phyloP scores from a whole-genome alignment of 495 filamentous ascomycete species.

The Trichoderma erinaceum region DNA sequence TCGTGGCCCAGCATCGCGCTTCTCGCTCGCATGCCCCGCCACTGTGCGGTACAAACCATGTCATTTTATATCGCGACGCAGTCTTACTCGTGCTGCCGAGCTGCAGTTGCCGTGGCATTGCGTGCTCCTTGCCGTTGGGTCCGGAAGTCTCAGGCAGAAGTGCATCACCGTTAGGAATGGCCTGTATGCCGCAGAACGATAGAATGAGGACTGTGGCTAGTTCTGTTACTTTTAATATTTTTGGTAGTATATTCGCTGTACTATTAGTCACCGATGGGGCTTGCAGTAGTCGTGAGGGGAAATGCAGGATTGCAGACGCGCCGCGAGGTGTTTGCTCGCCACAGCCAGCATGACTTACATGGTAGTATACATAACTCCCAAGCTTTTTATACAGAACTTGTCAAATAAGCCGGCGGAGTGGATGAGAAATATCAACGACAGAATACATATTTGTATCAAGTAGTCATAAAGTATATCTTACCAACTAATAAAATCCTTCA shows the following conservation, averaged over 20 bases:
- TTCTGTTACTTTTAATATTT: no score
- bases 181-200: no score
- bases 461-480: no score
- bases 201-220: no score
- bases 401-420: no score
- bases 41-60: not conserved
- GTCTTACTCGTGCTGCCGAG: not conserved
- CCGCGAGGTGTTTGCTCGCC: not conserved
- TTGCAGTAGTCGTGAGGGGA: not conserved
- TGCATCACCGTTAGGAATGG: not conserved
- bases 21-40: not conserved
- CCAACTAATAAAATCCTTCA: no score
- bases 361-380: not conserved
- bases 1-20: no score
- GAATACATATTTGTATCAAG: no score
- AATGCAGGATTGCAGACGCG: not conserved
- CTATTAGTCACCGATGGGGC: not conserved
- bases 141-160: not conserved
- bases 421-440: no score
- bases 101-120: not conserved
- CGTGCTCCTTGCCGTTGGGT: not conserved
- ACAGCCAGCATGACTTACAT: not conserved
- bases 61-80: not conserved
- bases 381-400: no score
- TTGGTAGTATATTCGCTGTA: no score